Percentiles rank a stretch among this genome's conserved stretches.
Conservation (phyloP, 305 asterid genomes). For the Solanum chacoense region DNA sequence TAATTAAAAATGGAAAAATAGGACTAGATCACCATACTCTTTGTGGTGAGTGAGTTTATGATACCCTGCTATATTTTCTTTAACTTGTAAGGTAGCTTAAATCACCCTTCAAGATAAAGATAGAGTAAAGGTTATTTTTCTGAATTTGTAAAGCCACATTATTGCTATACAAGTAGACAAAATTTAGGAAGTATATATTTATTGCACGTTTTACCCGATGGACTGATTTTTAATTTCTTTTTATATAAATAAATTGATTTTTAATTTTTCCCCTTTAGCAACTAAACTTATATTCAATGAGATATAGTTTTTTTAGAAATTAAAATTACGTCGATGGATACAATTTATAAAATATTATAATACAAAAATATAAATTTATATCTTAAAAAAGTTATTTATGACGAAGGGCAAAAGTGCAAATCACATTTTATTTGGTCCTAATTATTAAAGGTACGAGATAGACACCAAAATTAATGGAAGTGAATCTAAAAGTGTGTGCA, state of each 20-base stretch:
- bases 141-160: background rate
- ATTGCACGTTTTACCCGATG: background rate
- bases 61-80: background rate
- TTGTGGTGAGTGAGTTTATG: background rate
- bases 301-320: background rate
- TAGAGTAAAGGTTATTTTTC: background rate
- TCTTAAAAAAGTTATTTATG: background rate
- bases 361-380: background rate
- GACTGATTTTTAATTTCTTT: background rate
- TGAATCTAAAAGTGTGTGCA: background rate
- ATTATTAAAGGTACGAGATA: background rate
- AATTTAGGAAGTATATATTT: background rate
- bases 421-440: background rate
- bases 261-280: background rate
- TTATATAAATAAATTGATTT: background rate
- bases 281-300: background rate
- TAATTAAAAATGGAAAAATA: background rate
- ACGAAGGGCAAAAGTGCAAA: background rate
- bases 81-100: background rate
- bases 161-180: background rate
- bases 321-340: background rate
- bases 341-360: background rate
- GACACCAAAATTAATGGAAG: background rate
- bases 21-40: background rate
- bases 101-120: background rate